These are phyloP conservation scores for Leishmania amazonensis DNA, from an alignment of 208 protist genomes.

Conservation along the genomic window DNA sequence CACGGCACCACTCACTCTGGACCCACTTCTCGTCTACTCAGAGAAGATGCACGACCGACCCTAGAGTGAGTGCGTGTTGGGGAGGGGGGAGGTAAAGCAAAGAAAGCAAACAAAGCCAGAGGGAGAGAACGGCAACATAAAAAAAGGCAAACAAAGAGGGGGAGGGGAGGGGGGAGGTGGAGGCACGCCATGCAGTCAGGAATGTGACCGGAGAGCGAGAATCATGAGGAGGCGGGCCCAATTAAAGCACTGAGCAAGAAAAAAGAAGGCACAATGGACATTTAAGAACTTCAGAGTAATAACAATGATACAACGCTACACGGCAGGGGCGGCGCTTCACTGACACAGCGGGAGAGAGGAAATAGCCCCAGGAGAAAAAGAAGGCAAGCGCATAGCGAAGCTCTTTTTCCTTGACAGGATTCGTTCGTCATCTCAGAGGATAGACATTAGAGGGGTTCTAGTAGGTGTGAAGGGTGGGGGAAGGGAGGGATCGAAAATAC, in stretches of 20 bases:
- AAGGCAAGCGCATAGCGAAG: background rate
- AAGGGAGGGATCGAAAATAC: background rate
- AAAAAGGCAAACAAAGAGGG: background rate
- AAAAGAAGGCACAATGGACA: background rate
- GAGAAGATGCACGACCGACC: background rate
- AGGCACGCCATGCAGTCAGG: background rate
- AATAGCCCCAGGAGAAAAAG: background rate
- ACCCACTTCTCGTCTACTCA: background rate
- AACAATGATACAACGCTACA: background rate
- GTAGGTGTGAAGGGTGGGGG: background rate
- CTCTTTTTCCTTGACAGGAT: background rate
- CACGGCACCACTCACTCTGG: background rate
- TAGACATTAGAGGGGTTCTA: background rate
- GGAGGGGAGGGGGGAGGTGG: background rate
- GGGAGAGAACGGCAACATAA: background rate
- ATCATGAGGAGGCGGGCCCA: too few relatives aligned
- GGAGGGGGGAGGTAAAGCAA: background rate
- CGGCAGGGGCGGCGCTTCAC: background rate
- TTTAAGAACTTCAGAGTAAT: background rate
- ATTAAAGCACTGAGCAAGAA: background rate
- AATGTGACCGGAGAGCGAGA: background rate
- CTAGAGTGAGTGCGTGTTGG: background rate
- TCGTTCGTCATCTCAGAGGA: background rate
- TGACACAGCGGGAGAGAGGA: background rate
- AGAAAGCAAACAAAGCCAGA: background rate